Percentiles rank a stretch among this genome's conserved stretches.
Evolutionary conservation across 257 asterid species (phyloP).

Genomic region (Solanum sejunctum): DNA sequence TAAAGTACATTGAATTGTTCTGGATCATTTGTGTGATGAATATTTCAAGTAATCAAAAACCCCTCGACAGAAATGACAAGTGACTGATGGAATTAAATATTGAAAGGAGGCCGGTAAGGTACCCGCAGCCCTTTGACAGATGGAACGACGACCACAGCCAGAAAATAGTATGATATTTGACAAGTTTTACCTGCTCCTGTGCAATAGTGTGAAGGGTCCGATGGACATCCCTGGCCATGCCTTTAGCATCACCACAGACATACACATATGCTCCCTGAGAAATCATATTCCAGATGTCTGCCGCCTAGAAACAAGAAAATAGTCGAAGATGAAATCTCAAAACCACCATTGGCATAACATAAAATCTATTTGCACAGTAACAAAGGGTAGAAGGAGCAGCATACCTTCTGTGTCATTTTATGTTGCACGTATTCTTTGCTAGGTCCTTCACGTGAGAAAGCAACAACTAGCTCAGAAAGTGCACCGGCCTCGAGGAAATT

Average conservation of each 20-base stretch:
- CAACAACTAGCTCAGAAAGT: slow-evolving; percentile 81
- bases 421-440: slow-evolving; percentile 91
- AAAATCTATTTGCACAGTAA: background rate
- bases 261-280: slow-evolving; percentile 79
- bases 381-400: background rate
- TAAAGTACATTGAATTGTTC: background rate
- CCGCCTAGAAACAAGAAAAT: slow-evolving; percentile 32
- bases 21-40: background rate
- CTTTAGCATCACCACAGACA: slow-evolving; percentile 98
- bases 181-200: slow-evolving; percentile 69
- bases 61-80: background rate
- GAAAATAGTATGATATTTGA: background rate
- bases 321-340: background rate
- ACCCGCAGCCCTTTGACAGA: background rate
- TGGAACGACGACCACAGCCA: background rate
- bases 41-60: background rate
- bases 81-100: background rate
- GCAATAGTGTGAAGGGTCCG: slow-evolving; percentile 82
- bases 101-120: background rate
- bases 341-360: background rate
- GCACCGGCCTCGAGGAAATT: slow-evolving; percentile 60
- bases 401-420: slow-evolving; percentile 81
- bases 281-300: slow-evolving; percentile 72
- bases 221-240: slow-evolving; percentile 99
- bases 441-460: slow-evolving; percentile 90